Evolutionary conservation across 2,329 filamentous ascomycete species (phyloP).

Genomic region (Cladobotryum mycophilum): DNA sequence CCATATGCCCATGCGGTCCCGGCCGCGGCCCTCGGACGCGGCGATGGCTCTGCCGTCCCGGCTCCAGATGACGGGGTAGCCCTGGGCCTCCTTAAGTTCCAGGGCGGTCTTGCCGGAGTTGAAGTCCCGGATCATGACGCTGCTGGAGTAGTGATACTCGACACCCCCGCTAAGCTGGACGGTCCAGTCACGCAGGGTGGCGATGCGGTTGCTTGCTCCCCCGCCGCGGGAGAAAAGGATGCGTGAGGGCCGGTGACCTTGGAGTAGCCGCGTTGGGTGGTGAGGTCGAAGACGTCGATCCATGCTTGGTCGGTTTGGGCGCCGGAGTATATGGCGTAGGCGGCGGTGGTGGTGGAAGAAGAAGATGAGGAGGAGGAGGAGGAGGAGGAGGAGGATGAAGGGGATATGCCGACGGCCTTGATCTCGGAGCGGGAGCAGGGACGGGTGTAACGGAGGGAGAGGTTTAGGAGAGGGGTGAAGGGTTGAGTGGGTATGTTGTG

Average conservation of each 20-base stretch:
- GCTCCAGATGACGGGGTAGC: slow-evolving; percentile 28
- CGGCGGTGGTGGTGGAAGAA: slow-evolving; percentile 19
- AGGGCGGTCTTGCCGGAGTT: slow-evolving; percentile 23
- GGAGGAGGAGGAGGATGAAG: slow-evolving; percentile 15
- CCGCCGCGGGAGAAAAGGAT: slow-evolving; percentile 19
- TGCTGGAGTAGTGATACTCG: slow-evolving; percentile 25
- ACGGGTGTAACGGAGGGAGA: slow-evolving; percentile 23
- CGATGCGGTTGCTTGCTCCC: slow-evolving; percentile 15
- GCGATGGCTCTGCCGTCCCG: slow-evolving; percentile 25
- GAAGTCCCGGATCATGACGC: slow-evolving; percentile 26
- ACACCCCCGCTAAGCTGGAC: slow-evolving; percentile 23
- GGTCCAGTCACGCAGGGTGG: slow-evolving; percentile 26
- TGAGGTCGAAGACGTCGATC: slow-evolving; percentile 30
- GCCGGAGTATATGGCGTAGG: slow-evolving; percentile 26
- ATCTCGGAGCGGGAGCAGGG: slow-evolving; percentile 26
- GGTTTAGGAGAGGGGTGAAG: slow-evolving; percentile 11
- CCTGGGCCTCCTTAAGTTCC: slow-evolving; percentile 26
- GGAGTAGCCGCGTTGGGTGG: slow-evolving; percentile 20
- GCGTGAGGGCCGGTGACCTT: slow-evolving; percentile 27
- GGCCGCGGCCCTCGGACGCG: slow-evolving; percentile 21
- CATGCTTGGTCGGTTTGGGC: slow-evolving; percentile 26
- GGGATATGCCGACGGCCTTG: slow-evolving; percentile 22
- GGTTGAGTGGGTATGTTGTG: slow-evolving; percentile 1
- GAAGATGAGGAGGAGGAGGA: no score
- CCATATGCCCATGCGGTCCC: slow-evolving; percentile 27